A percentile compares a stretch with the other conserved stretches of the same genome.
phyloP scores from a whole-genome alignment of 163 green algal species.

The Scenedesmus sp. region DNA sequence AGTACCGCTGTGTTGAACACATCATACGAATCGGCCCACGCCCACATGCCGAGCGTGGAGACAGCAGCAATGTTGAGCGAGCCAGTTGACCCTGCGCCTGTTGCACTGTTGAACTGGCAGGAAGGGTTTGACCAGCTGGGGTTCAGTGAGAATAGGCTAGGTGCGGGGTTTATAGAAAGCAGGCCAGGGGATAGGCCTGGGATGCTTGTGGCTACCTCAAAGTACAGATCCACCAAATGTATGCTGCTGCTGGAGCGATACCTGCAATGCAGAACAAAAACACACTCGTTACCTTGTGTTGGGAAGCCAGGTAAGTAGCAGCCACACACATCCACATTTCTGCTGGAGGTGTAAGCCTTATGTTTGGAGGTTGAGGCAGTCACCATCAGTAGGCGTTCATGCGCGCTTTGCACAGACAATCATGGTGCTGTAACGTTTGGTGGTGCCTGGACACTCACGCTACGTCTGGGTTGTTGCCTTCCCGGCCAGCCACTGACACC shows the following conservation, averaged over 20 bases:
- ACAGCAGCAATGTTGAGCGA: constrained; percentile 16
- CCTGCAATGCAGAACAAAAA: background rate
- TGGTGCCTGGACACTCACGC: constrained; percentile 15
- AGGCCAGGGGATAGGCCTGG: background rate
- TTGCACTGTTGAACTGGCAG: constrained; percentile 21
- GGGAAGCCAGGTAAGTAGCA: no score
- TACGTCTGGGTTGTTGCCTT: constrained; percentile 17
- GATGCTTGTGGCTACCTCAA: background rate
- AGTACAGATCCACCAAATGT: constrained; percentile 36
- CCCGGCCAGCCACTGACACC: background rate
- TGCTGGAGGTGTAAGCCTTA: no score
- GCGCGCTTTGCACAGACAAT: no score
- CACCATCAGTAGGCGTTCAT: no score
- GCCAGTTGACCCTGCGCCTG: constrained; percentile 3
- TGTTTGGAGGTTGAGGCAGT: no score
- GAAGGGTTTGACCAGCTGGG: constrained; percentile 9
- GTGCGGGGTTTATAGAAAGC: background rate
- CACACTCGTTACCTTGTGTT: no score
- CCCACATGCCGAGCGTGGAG: constrained; percentile 43
- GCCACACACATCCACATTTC: no score
- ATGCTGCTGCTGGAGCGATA: constrained; percentile 52
- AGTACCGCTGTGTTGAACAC: constrained; percentile 57
- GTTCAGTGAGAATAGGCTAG: background rate
- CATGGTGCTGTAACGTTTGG: background rate
- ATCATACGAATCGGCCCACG: constrained; percentile 45